phyloP scores from a whole-genome alignment of 768 basidiomycete genomes.

The Tricholoma sp. region DNA sequence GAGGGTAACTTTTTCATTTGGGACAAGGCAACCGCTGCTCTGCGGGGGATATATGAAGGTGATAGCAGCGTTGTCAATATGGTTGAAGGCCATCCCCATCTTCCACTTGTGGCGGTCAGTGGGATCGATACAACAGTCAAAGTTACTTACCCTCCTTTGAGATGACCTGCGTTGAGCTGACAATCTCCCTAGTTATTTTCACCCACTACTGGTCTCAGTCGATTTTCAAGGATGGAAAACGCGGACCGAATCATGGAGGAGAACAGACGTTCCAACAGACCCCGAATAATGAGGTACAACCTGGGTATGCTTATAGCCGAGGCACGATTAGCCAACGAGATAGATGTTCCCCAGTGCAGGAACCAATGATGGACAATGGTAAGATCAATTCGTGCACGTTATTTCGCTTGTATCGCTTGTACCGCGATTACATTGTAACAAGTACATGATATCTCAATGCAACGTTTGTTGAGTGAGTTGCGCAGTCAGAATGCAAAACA shows the following conservation, averaged over 20 bases:
- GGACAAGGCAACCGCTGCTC: constrained; percentile 58
- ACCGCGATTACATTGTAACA: neutral
- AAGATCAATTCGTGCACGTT: neutral
- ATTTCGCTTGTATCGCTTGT: neutral
- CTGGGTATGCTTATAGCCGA: constrained; percentile 21
- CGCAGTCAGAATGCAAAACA: neutral
- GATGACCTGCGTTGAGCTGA: neutral
- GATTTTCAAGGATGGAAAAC: constrained; percentile 50
- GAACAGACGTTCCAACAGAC: constrained; percentile 40
- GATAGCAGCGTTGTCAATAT: constrained; percentile 81
- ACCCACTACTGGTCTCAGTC: constrained; percentile 41
- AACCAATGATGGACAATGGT: constrained; percentile 24
- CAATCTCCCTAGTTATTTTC: constrained; percentile 52
- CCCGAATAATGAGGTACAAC: constrained; percentile 23
- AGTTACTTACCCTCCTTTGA: constrained; percentile 28
- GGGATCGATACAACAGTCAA: constrained; percentile 87
- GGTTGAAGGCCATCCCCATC: constrained; percentile 75
- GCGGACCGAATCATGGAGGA: constrained; percentile 49
- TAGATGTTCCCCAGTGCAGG: constrained; percentile 19
- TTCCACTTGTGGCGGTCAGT: constrained; percentile 80
- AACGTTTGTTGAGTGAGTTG: constrained; percentile 8
- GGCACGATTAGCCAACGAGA: constrained; percentile 18
- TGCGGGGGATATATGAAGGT: constrained; percentile 81
- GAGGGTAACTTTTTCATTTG: constrained; percentile 88
- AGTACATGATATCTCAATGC: neutral